These are phyloP conservation scores for Leptomonas pyrrhocoris DNA, from an alignment of 208 protist genomes.

Conservation along the genomic window DNA sequence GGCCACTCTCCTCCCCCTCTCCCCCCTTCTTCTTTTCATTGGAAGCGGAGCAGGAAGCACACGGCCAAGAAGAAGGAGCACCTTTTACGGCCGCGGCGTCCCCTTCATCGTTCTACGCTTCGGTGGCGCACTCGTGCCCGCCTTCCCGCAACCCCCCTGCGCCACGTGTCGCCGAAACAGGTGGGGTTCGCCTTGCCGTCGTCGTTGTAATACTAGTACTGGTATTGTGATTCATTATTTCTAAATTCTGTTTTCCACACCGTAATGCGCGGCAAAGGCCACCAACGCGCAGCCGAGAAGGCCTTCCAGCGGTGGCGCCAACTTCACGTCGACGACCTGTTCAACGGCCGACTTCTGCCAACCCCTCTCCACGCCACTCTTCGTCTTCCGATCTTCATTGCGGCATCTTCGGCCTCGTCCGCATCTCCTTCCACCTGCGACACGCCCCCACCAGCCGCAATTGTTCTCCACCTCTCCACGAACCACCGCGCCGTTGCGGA, in stretches of 20 bases:
- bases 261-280: slow-evolving; percentile 19
- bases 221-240: background rate
- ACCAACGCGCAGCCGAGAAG: slow-evolving; percentile 8
- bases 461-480: slow-evolving; percentile 14
- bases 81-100: too few relatives aligned
- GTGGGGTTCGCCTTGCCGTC: too few relatives aligned
- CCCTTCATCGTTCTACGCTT: too few relatives aligned
- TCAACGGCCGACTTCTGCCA: slow-evolving; percentile 8
- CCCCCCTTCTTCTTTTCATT: background rate
- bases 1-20: slow-evolving; percentile 4
- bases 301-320: slow-evolving; percentile 23
- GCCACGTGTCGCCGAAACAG: too few relatives aligned
- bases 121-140: too few relatives aligned
- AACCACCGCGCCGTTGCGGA: slow-evolving; percentile 21
- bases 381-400: slow-evolving; percentile 14
- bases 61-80: background rate
- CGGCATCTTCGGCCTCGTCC: background rate
- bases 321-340: slow-evolving; percentile 16
- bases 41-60: too few relatives aligned
- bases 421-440: background rate
- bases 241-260: background rate
- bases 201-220: background rate
- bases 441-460: background rate
- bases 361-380: slow-evolving; percentile 21
- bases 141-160: too few relatives aligned